Evolutionary conservation across 2,329 filamentous ascomycete genomes (phyloP).

Genomic region (Aspergillus phoenicis): DNA sequence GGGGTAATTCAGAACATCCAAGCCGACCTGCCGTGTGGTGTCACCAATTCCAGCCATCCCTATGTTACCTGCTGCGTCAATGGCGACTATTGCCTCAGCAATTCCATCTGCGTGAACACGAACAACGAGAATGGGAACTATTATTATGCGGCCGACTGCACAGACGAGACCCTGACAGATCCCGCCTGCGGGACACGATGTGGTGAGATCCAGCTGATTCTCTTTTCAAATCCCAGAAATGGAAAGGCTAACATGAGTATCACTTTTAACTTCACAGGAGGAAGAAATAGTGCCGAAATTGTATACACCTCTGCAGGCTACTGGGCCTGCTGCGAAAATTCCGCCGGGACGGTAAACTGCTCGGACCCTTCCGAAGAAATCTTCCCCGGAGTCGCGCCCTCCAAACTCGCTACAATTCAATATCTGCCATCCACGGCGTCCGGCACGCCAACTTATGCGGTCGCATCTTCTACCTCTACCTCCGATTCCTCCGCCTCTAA

Average conservation of each 20-base stretch:
- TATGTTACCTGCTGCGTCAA: constrained; percentile 18
- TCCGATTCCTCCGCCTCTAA: background rate
- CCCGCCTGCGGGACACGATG: constrained; percentile 14
- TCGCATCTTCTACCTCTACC: background rate
- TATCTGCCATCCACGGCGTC: constrained; percentile 6
- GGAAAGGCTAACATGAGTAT: background rate
- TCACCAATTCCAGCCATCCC: constrained; percentile 11
- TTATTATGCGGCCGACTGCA: constrained; percentile 19
- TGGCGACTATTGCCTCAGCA: constrained; percentile 17
- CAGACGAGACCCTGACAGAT: constrained; percentile 10
- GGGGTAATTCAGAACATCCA: constrained; percentile 1
- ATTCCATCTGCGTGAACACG: constrained; percentile 11
- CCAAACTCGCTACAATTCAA: constrained; percentile 13
- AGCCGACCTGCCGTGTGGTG: constrained; percentile 7
- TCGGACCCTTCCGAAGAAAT: constrained; percentile 7
- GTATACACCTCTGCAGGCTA: background rate
- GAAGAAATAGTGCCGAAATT: background rate
- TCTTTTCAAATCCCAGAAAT: too few relatives aligned
- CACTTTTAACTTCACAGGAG: background rate
- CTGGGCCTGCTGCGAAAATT: constrained; percentile 14
- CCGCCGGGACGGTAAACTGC: constrained; percentile 4
- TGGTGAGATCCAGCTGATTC: background rate
- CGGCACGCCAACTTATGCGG: constrained; percentile 8
- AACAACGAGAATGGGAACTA: background rate
- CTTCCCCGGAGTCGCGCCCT: constrained; percentile 7